These are phyloP conservation scores for Metschnikowia aberdeeniae DNA, from an alignment of 805 yeast genomes.

Conservation along the genomic window DNA sequence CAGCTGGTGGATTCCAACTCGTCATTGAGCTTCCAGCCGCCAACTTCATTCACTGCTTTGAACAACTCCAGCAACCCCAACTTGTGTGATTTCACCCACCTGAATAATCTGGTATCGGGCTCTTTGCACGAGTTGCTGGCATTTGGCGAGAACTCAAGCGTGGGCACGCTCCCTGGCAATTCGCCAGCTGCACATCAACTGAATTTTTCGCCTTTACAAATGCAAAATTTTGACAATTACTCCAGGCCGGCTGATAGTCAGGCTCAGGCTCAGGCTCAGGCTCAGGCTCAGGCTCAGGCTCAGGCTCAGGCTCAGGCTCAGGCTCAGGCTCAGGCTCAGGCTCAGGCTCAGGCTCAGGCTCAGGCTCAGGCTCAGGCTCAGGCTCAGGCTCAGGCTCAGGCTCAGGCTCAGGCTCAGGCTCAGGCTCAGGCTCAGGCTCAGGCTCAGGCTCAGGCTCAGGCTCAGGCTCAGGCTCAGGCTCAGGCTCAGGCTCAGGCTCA, in stretches of 20 bases:
- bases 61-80: constrained; percentile 38
- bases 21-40: constrained; percentile 35
- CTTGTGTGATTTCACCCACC: constrained; percentile 32
- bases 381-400: too few relatives aligned
- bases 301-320: neutral
- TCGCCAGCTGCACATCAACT: constrained; percentile 1
- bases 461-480: too few relatives aligned
- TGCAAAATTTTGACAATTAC: neutral
- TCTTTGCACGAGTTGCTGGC: constrained; percentile 9
- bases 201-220: neutral
- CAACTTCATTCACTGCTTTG: constrained; percentile 38
- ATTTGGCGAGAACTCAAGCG: constrained; percentile 7
- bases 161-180: constrained; percentile 6
- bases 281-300: neutral
- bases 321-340: neutral
- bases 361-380: neutral
- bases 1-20: constrained; percentile 35
- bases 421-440: too few relatives aligned
- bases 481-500: too few relatives aligned
- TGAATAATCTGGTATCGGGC: constrained; percentile 15
- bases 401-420: too few relatives aligned
- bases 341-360: neutral
- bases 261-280: neutral
- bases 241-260: neutral
- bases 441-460: too few relatives aligned